Evolutionary conservation across 2,329 filamentous ascomycete species (phyloP).

Genomic region (Colletotrichum sp.): DNA sequence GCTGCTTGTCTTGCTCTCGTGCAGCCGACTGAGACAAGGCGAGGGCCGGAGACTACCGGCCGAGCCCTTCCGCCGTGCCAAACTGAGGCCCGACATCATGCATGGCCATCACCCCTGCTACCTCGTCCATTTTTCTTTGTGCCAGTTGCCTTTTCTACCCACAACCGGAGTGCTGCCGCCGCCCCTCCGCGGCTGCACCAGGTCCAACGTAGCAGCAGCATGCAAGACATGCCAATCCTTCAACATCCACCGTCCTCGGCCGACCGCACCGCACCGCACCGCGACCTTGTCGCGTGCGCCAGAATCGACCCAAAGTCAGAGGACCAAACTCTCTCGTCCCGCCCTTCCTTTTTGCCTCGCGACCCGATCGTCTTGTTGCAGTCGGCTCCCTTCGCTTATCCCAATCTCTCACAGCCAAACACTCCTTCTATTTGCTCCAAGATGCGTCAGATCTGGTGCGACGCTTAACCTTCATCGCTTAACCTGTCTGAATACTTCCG

Average conservation of each 20-base stretch:
- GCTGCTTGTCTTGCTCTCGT: not conserved
- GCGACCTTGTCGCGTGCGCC: not conserved
- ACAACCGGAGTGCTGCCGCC: not conserved
- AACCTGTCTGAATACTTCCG: not conserved
- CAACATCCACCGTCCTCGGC: not conserved
- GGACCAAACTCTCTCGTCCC: not conserved
- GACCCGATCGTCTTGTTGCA: not conserved
- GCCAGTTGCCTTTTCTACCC: not conserved
- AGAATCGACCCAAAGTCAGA: not conserved
- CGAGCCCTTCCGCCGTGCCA: not conserved
- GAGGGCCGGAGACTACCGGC: not conserved
- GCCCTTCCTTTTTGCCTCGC: not conserved
- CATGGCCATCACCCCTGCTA: not conserved
- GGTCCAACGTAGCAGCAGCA: not conserved
- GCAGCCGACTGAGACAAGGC: not conserved
- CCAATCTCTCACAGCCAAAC: not conserved
- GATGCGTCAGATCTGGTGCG: not conserved
- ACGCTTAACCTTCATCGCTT: not conserved
- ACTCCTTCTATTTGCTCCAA: not conserved
- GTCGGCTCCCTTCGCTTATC: not conserved
- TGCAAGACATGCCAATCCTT: slow-evolving; percentile 4
- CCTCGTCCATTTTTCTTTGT: not conserved
- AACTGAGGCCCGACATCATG: not conserved
- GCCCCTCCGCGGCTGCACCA: not conserved
- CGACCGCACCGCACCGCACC: not conserved